phyloP scores from a whole-genome alignment of 129 eudicot species.

The Silybum marianum region DNA sequence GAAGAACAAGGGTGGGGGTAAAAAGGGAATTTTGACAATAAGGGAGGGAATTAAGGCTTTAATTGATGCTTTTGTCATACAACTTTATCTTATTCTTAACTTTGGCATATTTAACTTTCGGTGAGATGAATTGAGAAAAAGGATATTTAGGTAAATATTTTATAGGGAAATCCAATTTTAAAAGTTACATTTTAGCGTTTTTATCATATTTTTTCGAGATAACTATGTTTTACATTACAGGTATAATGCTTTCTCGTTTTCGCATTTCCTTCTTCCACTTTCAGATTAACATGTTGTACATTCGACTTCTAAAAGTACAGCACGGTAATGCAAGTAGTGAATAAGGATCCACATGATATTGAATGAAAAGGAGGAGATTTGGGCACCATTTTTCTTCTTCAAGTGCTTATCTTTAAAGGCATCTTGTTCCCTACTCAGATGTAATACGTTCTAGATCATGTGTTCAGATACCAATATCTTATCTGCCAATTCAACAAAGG shows the following conservation, averaged over 20 bases:
- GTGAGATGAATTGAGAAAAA: constrained; percentile 22
- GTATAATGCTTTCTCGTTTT: neutral
- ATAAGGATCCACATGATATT: neutral
- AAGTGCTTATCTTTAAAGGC: neutral
- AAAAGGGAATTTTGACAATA: constrained; percentile 28
- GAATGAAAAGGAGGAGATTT: neutral
- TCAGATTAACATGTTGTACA: neutral
- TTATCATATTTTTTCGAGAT: no score
- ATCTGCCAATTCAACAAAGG: neutral
- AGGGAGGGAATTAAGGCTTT: constrained; percentile 34
- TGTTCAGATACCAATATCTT: neutral
- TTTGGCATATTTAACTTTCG: constrained; percentile 44
- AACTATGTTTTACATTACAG: no score
- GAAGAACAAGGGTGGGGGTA: constrained; percentile 21
- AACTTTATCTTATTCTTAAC: constrained; percentile 49
- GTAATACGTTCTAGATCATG: neutral
- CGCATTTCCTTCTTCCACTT: no score
- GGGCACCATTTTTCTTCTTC: neutral
- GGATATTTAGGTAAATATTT: neutral
- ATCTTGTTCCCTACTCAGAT: neutral
- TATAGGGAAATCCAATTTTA: neutral
- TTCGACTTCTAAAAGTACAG: neutral
- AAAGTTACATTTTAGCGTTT: neutral
- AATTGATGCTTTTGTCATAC: constrained; percentile 40
- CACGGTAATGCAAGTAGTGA: neutral